Evolutionary conservation across 768 basidiomycete genomes (phyloP).

Genomic region (Leccinum obscurum): DNA sequence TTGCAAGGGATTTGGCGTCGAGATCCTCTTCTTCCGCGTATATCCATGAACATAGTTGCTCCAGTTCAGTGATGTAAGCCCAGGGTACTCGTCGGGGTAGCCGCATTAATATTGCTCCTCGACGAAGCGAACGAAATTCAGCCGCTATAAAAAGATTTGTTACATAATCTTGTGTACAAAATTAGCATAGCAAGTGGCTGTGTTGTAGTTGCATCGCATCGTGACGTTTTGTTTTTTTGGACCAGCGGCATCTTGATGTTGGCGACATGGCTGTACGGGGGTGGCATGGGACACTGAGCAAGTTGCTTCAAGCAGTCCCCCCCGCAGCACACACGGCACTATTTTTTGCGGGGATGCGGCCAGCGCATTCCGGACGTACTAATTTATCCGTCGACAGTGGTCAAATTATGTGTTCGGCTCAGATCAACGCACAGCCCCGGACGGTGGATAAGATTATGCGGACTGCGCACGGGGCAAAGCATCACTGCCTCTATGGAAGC

Average conservation of each 20-base stretch:
- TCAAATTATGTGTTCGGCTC: neutral
- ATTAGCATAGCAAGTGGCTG: no score
- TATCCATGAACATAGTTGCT: constrained; percentile 75
- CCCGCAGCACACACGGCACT: neutral
- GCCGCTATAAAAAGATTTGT: neutral
- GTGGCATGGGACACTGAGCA: neutral
- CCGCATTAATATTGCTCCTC: constrained; percentile 52
- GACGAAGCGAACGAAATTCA: neutral
- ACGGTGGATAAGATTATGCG: constrained; percentile 2
- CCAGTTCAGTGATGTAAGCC: constrained; percentile 66
- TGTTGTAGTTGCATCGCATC: no score
- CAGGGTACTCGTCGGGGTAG: constrained; percentile 84
- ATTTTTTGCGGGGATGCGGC: neutral
- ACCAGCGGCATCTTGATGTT: neutral
- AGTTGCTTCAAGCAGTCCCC: neutral
- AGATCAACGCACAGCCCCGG: constrained; percentile 14
- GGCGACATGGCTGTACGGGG: neutral
- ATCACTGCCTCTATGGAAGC: constrained; percentile 22
- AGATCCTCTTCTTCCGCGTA: constrained; percentile 63
- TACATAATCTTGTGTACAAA: no score
- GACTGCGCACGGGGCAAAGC: neutral
- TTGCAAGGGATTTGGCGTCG: constrained; percentile 54
- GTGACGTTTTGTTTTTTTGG: no score
- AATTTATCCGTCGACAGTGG: neutral
- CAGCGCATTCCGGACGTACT: neutral